Evolutionary conservation across 176 grass and related monocot genomes (phyloP), one percentile per base, ranked within the genome.

Genomic region (Hyparrhenia diplandra): DNA sequence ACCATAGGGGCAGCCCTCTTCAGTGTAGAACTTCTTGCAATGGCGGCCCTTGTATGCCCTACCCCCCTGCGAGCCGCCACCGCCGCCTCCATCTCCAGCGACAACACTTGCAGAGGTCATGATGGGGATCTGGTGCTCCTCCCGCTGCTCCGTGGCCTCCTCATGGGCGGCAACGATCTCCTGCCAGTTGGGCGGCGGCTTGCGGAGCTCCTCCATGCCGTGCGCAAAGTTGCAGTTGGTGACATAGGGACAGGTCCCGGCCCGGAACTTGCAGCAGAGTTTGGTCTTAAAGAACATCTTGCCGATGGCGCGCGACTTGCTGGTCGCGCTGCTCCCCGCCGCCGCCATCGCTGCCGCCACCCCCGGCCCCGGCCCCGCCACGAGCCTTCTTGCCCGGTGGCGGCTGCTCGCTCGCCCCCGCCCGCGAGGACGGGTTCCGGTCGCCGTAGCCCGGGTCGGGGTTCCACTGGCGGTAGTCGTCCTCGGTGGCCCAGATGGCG

Each of bases 211-310:
- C 92, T 99, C 96, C 86, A 99, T 95, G 43, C 96, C 92, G 21
- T 99, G 96, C 5, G 96, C 92, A 21, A 99, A 99, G 88, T 99
- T 99, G 80, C 92, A 99, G 34, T 95, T 99, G 27, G 96, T 95
- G 13, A 99, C 87, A 28, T 99, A 99, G 0, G 96, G 96, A 73
- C 96, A 99, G 11, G 96, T 99, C 55, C 96, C 96, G 0, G 90
- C 89, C 1, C 92, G 88, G 75, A 95, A 95, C 76, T 99, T 93
- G 85, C 96, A 95, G 89, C 96, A 99, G 31, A 99, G 96, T 78
- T 99, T 99, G 36, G 96, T 99, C 81, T 99, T 99, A 85, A 99
- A 99, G 90, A 99, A 99, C 96, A 99, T 99, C 84, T 99, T 99
- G 28, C 96, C 92, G 20, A 99, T 91, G 3, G 88, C 90, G 11